Evolutionary conservation across 163 green algal species (phyloP).

Genomic region (Picocystis sp.): DNA sequence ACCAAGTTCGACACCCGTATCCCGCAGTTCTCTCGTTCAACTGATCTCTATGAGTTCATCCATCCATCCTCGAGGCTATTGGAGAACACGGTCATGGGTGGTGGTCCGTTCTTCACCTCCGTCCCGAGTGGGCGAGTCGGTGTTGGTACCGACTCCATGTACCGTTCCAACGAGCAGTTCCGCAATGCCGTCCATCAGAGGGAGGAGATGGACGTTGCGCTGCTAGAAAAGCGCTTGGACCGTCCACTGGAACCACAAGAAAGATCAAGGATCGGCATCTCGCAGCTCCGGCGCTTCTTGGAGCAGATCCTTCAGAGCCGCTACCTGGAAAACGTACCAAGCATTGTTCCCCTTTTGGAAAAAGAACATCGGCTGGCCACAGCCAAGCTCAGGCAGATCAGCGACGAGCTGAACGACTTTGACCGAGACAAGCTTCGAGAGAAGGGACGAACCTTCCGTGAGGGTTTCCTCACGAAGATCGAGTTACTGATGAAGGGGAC

Average conservation of each 20-base stretch:
- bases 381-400: conserved; percentile 19
- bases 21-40: conserved; percentile 67
- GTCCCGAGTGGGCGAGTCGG: conserved; percentile 69
- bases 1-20: conserved; percentile 92
- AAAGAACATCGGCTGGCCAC: conserved; percentile 55
- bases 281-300: conserved; percentile 70
- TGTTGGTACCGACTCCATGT: conserved; percentile 48
- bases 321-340: conserved; percentile 77
- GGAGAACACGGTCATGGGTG: conserved; percentile 59
- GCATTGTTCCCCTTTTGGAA: conserved; percentile 83
- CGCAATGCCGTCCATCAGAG: conserved; percentile 53
- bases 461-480: conserved; percentile 75
- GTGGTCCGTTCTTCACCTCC: conserved; percentile 83
- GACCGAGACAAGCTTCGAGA: conserved; percentile 65
- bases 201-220: conserved; percentile 45
- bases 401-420: conserved; percentile 45
- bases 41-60: conserved; percentile 78
- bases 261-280: conserved; percentile 58
- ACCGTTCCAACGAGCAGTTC: conserved; percentile 80
- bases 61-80: conserved; percentile 46
- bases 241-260: conserved; percentile 25
- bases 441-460: conserved; percentile 58
- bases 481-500: conserved; percentile 65
- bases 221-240: conserved; percentile 51
- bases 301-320: conserved; percentile 76